Conservation (phyloP, 148 eudicot genomes). For the Rhododendron ovatum region DNA sequence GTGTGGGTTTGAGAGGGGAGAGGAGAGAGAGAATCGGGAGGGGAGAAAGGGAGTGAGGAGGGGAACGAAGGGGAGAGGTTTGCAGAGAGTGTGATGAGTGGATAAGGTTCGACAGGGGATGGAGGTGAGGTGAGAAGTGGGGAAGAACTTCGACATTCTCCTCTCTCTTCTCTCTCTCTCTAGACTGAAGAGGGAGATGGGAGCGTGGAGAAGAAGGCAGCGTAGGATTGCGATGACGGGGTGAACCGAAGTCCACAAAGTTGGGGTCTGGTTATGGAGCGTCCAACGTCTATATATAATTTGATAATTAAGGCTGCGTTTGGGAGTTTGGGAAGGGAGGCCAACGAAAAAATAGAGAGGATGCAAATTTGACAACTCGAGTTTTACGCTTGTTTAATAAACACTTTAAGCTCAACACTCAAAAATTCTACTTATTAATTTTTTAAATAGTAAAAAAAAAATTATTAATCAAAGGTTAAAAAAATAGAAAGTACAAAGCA, state of each 20-base stretch:
- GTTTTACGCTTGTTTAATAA: no score
- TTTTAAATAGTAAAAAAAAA: no score
- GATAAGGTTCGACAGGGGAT: constrained; percentile 19
- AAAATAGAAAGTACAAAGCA: no score
- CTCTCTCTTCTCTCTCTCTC: neutral
- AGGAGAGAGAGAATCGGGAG: constrained; percentile 13
- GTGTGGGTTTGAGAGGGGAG: neutral
- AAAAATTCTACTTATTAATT: no score
- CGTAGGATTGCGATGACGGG: neutral
- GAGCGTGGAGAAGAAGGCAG: neutral
- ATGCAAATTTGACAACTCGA: no score
- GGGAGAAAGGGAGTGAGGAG: constrained; percentile 13
- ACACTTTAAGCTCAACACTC: no score
- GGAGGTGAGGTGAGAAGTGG: no score
- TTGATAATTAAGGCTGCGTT: no score
- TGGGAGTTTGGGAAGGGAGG: no score
- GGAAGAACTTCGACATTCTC: no score
- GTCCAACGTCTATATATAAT: neutral
- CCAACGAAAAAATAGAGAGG: no score
- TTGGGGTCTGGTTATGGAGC: neutral
- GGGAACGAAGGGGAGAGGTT: constrained; percentile 8
- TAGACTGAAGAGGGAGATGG: neutral
- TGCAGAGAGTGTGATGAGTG: constrained; percentile 6
- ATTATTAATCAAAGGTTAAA: no score
- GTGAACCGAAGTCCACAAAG: neutral